A percentile compares a stretch with the other conserved stretches of the same genome.
Conservation (phyloP, 2,329 filamentous ascomycete species). For the Ophiostoma ips region DNA sequence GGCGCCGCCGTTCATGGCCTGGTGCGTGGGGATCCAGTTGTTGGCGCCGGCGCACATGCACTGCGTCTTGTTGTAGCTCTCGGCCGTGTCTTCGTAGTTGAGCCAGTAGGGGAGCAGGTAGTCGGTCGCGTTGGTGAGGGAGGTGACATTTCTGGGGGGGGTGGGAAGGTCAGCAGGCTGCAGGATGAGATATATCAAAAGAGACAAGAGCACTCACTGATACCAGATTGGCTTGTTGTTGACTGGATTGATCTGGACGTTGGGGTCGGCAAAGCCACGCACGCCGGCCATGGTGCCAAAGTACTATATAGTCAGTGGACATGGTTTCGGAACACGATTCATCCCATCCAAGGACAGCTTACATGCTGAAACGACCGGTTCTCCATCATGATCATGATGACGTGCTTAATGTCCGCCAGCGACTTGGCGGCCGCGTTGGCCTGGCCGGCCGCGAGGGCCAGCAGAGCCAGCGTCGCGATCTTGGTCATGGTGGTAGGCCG, state of each 20-base stretch:
- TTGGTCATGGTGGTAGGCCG: slow-evolving; percentile 8
- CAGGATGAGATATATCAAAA: neutral
- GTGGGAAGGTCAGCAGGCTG: neutral
- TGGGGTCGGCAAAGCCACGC: slow-evolving; percentile 40
- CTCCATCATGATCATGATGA: slow-evolving; percentile 44
- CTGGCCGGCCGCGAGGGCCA: slow-evolving; percentile 12
- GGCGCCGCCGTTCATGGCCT: slow-evolving; percentile 32
- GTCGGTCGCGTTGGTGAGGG: slow-evolving; percentile 26
- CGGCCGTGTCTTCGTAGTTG: slow-evolving; percentile 33
- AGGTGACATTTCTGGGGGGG: slow-evolving; percentile 22
- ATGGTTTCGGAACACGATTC: too few relatives aligned
- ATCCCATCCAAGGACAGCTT: neutral
- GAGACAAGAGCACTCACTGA: slow-evolving; percentile 25
- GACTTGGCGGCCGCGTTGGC: slow-evolving; percentile 21
- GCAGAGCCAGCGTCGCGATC: slow-evolving; percentile 6
- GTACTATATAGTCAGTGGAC: slow-evolving; percentile 23
- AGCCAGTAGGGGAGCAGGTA: slow-evolving; percentile 37
- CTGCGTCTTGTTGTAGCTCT: slow-evolving; percentile 29
- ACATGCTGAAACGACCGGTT: slow-evolving; percentile 22
- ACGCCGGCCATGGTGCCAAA: slow-evolving; percentile 41
- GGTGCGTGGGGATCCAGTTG: slow-evolving; percentile 36
- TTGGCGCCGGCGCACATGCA: slow-evolving; percentile 38
- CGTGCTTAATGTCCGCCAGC: slow-evolving; percentile 38
- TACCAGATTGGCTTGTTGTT: slow-evolving; percentile 32
- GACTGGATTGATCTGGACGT: slow-evolving; percentile 32